phyloP scores from a whole-genome alignment of 129 eudicot species.

The Artemisia argyi region DNA sequence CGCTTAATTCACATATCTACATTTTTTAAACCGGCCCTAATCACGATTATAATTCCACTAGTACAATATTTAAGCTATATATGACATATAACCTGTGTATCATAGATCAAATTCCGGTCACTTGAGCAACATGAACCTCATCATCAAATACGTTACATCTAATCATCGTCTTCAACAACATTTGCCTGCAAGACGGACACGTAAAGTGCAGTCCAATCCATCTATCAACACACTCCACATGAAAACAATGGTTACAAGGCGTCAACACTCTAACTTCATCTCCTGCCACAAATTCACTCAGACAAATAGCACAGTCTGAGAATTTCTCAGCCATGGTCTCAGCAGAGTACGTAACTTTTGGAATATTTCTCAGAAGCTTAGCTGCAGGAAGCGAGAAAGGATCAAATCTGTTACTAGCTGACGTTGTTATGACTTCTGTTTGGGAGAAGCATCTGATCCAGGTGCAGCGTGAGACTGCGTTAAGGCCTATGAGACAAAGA shows the following conservation, averaged over 20 bases:
- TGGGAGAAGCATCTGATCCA: conserved; percentile 56
- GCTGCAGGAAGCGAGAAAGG: conserved; percentile 37
- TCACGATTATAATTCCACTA: too few relatives aligned
- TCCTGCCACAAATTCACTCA: conserved; percentile 60
- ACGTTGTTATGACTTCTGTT: conserved; percentile 3
- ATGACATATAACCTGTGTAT: neutral
- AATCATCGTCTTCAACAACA: conserved; percentile 29
- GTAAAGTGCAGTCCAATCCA: conserved; percentile 74
- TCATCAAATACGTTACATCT: conserved; percentile 4
- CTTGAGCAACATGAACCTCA: neutral
- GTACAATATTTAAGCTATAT: too few relatives aligned
- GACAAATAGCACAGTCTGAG: conserved; percentile 66
- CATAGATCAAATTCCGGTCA: conserved; percentile 7
- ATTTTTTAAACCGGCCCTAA: too few relatives aligned
- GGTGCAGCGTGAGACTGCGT: conserved; percentile 71
- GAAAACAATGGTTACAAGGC: conserved; percentile 70
- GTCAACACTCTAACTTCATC: conserved; percentile 64
- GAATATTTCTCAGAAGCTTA: conserved; percentile 56
- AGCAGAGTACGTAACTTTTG: conserved; percentile 48
- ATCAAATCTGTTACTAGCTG: neutral
- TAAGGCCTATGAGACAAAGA: conserved; percentile 65
- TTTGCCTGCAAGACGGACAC: conserved; percentile 77
- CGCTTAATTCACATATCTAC: too few relatives aligned
- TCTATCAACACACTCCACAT: conserved; percentile 62
- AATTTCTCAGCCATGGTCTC: conserved; percentile 26